Evolutionary conservation across 176 grass and related monocot genomes (phyloP).

Genomic region (Hyparrhenia diplandra): DNA sequence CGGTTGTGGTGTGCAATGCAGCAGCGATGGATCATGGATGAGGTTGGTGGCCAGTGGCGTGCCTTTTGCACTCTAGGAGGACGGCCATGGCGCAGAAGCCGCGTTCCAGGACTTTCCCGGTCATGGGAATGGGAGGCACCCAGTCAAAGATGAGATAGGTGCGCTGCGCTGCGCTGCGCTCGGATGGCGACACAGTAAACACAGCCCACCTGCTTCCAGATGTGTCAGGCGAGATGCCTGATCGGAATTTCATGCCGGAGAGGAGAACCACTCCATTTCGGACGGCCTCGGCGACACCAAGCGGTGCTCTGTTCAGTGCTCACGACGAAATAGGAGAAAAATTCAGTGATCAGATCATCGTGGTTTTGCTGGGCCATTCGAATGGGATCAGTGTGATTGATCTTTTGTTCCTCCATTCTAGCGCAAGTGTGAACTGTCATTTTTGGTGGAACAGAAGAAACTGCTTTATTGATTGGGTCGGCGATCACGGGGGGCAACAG

Average conservation of each 20-base stretch:
- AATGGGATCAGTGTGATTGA: not conserved
- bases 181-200: not conserved
- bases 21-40: not conserved
- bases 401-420: not conserved
- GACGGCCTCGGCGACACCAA: not conserved
- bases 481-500: not conserved
- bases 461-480: conserved; percentile 29
- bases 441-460: not conserved
- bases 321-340: not conserved
- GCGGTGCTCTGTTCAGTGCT: too few species aligned
- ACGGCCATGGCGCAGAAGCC: not conserved
- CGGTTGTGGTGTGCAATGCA: not conserved
- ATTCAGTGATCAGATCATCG: not conserved
- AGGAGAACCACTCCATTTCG: not conserved
- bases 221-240: not conserved
- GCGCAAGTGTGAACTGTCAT: not conserved
- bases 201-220: not conserved
- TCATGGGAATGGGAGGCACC: not conserved
- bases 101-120: conserved; percentile 25
- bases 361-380: not conserved
- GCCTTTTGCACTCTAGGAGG: not conserved
- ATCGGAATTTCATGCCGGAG: too few species aligned
- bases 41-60: conserved; percentile 14
- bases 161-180: not conserved
- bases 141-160: too few species aligned